Evolutionary conservation across 148 eudicot species (phyloP).

Genomic region (Vaccinium darrowii): DNA sequence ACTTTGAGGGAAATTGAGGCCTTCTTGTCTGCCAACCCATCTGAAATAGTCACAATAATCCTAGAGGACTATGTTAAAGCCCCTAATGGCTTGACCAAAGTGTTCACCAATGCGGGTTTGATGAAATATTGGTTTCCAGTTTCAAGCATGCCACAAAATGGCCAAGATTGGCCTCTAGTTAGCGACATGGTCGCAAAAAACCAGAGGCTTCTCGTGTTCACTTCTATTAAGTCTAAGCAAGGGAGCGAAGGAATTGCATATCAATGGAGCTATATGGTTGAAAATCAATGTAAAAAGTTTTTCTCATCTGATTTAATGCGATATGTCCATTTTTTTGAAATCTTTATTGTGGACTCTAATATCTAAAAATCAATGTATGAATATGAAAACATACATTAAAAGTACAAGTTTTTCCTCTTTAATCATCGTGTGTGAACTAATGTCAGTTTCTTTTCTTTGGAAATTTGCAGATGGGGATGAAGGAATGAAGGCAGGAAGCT

Average conservation of each 20-base stretch:
- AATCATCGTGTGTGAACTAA: not conserved
- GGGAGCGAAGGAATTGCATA: conserved; percentile 18
- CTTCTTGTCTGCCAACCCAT: conserved; percentile 59
- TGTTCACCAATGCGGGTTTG: conserved; percentile 67
- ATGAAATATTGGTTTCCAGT: conserved; percentile 81
- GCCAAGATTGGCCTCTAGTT: conserved; percentile 78
- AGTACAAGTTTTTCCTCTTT: not conserved
- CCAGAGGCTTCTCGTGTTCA: conserved; percentile 72
- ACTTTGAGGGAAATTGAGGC: conserved; percentile 67
- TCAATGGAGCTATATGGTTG: conserved; percentile 14
- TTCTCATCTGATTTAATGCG: not conserved
- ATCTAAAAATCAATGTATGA: not conserved
- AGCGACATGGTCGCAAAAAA: conserved; percentile 68
- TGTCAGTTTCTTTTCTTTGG: not conserved
- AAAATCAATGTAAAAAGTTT: not conserved
- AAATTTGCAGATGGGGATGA: conserved; percentile 56
- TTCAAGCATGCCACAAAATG: conserved; percentile 63
- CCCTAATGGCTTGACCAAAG: conserved; percentile 68
- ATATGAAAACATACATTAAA: not conserved
- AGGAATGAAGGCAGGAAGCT: conserved; percentile 60
- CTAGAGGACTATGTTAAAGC: conserved; percentile 77
- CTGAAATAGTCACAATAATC: conserved; percentile 72
- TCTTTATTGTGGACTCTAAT: not conserved
- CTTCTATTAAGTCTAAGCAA: conserved; percentile 60
- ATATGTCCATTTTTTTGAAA: not conserved